Evolutionary conservation across 345 rosid species (phyloP).

Genomic region (Rhodomyrtus tomentosa): DNA sequence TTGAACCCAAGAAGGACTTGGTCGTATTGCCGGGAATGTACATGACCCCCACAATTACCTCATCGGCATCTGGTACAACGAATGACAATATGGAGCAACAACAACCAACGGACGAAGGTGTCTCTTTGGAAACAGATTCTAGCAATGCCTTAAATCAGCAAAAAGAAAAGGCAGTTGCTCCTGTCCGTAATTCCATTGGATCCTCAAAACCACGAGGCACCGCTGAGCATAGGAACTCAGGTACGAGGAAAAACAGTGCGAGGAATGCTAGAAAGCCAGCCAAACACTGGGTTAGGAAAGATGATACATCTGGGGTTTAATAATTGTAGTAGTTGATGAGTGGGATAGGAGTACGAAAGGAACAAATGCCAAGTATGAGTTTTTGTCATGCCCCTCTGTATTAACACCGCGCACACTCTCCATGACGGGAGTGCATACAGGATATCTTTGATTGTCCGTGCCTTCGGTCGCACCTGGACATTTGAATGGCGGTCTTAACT

Average conservation of each 20-base stretch:
- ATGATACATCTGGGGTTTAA: constrained; percentile 1
- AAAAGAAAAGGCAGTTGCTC: background rate
- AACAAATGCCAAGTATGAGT: background rate
- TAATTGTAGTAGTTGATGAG: background rate
- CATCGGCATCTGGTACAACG: constrained; percentile 7
- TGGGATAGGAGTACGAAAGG: background rate
- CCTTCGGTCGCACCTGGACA: background rate
- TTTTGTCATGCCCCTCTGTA: background rate
- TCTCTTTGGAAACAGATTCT: constrained; percentile 11
- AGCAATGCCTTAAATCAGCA: background rate
- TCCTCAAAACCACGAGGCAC: constrained; percentile 20
- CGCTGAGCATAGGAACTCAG: constrained; percentile 6
- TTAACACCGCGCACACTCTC: background rate
- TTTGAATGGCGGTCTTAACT: background rate
- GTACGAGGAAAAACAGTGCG: constrained; percentile 13
- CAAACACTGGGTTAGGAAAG: constrained; percentile 37
- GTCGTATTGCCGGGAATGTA: constrained; percentile 66
- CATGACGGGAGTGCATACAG: background rate
- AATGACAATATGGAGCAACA: constrained; percentile 25
- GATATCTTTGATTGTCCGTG: background rate
- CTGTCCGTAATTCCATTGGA: background rate
- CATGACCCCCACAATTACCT: constrained; percentile 34
- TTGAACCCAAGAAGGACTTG: constrained; percentile 45
- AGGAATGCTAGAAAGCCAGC: constrained; percentile 19
- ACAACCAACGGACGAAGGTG: background rate